A percentile compares a stretch with the other conserved stretches of the same genome.
Conservation (phyloP, 1,284 basidiomycete genomes). For the Papiliotrema nemorosa region DNA sequence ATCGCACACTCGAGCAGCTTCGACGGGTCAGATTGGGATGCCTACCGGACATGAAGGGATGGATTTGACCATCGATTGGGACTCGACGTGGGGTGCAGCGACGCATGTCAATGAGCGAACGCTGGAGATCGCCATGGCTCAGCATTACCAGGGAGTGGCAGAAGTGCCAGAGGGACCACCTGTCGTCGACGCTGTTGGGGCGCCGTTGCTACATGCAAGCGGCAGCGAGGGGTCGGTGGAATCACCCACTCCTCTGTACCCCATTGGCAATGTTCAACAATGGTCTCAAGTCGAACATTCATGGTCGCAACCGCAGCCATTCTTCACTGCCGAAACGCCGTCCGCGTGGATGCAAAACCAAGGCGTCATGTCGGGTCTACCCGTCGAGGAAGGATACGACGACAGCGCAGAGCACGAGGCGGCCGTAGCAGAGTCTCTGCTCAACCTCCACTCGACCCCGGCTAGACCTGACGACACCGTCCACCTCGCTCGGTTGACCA, state of each 20-base stretch:
- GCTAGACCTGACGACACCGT: not conserved
- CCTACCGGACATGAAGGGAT: not conserved
- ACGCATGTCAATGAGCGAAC: not conserved
- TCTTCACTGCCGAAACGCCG: no score
- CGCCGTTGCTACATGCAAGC: no score
- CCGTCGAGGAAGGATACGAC: not conserved
- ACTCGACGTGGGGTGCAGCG: not conserved
- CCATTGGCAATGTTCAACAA: no score
- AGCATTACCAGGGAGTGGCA: not conserved
- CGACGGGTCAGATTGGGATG: no score
- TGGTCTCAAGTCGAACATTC: no score
- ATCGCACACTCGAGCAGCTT: not conserved
- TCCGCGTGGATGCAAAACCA: no score
- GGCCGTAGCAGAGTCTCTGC: constrained; percentile 19
- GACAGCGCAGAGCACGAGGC: not conserved
- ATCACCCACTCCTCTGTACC: no score
- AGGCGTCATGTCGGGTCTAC: no score
- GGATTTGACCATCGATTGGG: not conserved
- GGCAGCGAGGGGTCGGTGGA: no score
- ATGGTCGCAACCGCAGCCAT: no score
- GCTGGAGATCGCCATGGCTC: constrained; percentile 1
- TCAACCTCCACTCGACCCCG: constrained; percentile 23
- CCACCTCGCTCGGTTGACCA: not conserved
- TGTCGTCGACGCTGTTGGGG: no score
- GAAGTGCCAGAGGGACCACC: not conserved